Conservation (phyloP, 2,329 filamentous ascomycete genomes). For the Neophaeococcomyces mojaviensis region DNA sequence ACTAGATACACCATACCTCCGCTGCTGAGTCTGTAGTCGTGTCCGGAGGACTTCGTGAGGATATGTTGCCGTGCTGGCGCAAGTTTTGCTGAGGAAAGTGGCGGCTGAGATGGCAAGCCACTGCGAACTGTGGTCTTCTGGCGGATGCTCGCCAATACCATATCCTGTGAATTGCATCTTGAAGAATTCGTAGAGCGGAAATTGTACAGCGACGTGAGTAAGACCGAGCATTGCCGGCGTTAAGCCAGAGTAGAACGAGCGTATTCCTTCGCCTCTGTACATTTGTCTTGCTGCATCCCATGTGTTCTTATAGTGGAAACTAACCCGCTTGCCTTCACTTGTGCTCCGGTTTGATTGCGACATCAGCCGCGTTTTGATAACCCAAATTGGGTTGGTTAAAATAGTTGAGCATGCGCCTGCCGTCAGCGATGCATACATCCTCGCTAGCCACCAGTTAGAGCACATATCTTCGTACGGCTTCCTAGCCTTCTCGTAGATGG, state of each 20-base stretch:
- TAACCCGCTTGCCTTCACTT: conserved; percentile 43
- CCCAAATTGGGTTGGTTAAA: conserved; percentile 96
- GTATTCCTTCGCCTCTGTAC: conserved; percentile 81
- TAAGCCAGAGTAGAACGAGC: conserved; percentile 90
- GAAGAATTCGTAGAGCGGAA: conserved; percentile 89
- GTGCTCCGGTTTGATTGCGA: conserved; percentile 63
- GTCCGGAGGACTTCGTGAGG: conserved; percentile 95
- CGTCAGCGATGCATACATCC: conserved; percentile 81
- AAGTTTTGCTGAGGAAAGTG: conserved; percentile 87
- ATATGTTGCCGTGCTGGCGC: conserved; percentile 91
- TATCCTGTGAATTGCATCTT: conserved; percentile 85
- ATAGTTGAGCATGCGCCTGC: conserved; percentile 90
- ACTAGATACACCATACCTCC: conserved; percentile 43
- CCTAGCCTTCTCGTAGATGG: conserved; percentile 87
- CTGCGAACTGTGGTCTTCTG: conserved; percentile 53
- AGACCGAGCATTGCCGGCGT: conserved; percentile 86
- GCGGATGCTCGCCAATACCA: conserved; percentile 67
- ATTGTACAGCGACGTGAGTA: conserved; percentile 93
- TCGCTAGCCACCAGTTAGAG: conserved; percentile 67
- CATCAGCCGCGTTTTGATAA: conserved; percentile 97
- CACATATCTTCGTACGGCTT: conserved; percentile 57
- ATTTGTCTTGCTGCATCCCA: conserved; percentile 91
- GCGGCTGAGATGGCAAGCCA: conserved; percentile 79
- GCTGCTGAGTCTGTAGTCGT: conserved; percentile 83
- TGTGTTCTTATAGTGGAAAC: conserved; percentile 86